These are phyloP conservation scores for Chalciporus sp. DNA, from an alignment of 1,284 basidiomycete species.

Conservation along the genomic window DNA sequence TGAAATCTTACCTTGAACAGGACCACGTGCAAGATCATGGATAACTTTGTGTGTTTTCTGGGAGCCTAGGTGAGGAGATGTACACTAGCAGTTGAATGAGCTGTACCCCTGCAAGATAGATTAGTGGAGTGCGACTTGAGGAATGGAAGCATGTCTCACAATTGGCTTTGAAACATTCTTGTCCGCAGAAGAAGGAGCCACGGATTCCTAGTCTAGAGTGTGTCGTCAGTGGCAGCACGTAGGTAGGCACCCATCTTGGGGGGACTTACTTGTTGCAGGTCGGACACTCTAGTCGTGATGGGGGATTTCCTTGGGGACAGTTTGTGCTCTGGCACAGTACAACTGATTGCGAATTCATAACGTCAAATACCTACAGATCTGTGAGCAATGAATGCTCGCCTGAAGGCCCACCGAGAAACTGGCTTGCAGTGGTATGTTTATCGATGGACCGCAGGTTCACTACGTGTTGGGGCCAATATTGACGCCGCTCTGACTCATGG, in stretches of 20 bases:
- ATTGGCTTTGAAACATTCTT: conserved; percentile 83
- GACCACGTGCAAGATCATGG: conserved; percentile 62
- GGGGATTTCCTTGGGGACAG: conserved; percentile 76
- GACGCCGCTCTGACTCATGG: too few species aligned
- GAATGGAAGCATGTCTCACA: conserved; percentile 51
- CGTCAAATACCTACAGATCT: conserved; percentile 2
- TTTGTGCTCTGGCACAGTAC: conserved; percentile 66
- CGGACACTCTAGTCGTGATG: conserved; percentile 78
- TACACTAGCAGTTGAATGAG: neutral
- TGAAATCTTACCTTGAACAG: conserved; percentile 21
- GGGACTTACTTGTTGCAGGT: conserved; percentile 76
- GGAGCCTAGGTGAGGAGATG: conserved; percentile 2
- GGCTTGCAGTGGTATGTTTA: neutral
- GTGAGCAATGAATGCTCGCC: neutral
- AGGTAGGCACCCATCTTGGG: conserved; percentile 1
- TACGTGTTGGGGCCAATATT: too few species aligned
- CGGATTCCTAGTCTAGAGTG: conserved; percentile 68
- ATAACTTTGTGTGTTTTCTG: conserved; percentile 81
- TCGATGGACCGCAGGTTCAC: too few species aligned
- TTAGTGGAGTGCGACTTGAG: neutral
- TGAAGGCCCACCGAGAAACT: neutral
- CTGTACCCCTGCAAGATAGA: conserved; percentile 46
- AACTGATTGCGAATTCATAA: conserved; percentile 34
- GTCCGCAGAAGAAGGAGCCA: conserved; percentile 83
- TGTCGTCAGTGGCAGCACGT: conserved; percentile 2